phyloP scores from a whole-genome alignment of 495 filamentous ascomycete genomes.

The Podospora sp. region DNA sequence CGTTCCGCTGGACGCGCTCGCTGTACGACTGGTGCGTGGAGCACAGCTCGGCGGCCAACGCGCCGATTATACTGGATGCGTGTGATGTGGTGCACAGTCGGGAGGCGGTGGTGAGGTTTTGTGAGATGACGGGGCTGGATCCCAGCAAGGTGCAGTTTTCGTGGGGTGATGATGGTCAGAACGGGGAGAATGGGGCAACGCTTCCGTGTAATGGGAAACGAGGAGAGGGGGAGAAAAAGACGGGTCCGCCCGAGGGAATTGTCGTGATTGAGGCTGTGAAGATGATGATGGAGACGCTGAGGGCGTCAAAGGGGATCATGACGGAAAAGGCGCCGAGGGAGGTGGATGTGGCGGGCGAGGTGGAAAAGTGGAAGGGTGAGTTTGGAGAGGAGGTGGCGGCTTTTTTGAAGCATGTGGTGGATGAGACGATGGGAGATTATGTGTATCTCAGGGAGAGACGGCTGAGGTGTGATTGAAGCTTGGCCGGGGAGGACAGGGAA shows the following conservation, averaged over 20 bases:
- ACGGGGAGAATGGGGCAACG: not conserved
- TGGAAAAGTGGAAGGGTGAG: constrained; percentile 49
- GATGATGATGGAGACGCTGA: constrained; percentile 7
- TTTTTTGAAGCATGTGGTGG: constrained; percentile 41
- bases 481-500: no score
- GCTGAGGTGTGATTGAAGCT: constrained; percentile 14
- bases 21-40: constrained; percentile 1
- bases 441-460: constrained; percentile 47
- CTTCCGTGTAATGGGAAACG: no score
- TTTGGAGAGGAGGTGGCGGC: constrained; percentile 45
- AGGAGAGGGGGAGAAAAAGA: not conserved
- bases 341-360: constrained; percentile 45
- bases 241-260: no score
- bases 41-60: not conserved
- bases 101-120: not conserved
- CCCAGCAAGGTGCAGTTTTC: not conserved
- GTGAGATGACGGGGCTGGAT: constrained; percentile 5
- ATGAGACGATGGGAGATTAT: constrained; percentile 51
- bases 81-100: constrained; percentile 10
- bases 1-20: constrained; percentile 3
- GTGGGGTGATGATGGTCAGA: no score
- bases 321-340: constrained; percentile 10
- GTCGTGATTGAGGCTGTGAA: not conserved
- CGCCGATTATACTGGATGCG: constrained; percentile 17
- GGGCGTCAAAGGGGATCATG: constrained; percentile 1